Evolutionary conservation across 805 yeast species (phyloP).

Genomic region (Spathaspora hagerdaliae): DNA sequence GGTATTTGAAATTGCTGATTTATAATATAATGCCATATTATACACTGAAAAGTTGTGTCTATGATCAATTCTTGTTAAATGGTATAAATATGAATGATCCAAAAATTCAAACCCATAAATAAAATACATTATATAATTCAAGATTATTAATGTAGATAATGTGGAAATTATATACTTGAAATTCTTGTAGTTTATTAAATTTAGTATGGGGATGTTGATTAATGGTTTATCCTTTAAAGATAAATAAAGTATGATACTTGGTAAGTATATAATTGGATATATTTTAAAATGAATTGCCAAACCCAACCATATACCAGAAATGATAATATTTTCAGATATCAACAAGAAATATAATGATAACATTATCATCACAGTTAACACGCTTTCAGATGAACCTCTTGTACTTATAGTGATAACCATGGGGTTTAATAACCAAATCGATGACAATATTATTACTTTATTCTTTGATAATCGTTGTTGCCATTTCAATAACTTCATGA

Average conservation of each 20-base stretch:
- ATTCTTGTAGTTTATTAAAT: conserved; percentile 37
- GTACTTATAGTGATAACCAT: conserved; percentile 93
- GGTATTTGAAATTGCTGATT: conserved; percentile 34
- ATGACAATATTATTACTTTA: conserved; percentile 41
- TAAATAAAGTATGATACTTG: conserved; percentile 56
- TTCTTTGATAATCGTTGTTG: background rate
- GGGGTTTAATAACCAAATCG: conserved; percentile 88
- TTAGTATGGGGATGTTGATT: conserved; percentile 22
- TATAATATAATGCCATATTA: conserved; percentile 66
- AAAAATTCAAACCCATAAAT: conserved; percentile 74
- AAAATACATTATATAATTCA: conserved; percentile 59
- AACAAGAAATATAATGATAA: conserved; percentile 47
- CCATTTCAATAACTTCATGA: conserved; percentile 37
- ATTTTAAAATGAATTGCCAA: conserved; percentile 83
- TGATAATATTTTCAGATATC: conserved; percentile 19
- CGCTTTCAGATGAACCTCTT: conserved; percentile 89
- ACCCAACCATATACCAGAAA: conserved; percentile 55
- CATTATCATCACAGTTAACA: conserved; percentile 75
- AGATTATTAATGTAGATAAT: conserved; percentile 41
- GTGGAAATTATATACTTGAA: conserved; percentile 22
- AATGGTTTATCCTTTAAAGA: conserved; percentile 18
- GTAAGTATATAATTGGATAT: conserved; percentile 86
- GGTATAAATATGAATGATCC: conserved; percentile 77
- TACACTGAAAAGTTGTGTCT: conserved; percentile 92
- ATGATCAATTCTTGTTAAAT: conserved; percentile 80